phyloP scores from a whole-genome alignment of 2,329 filamentous ascomycete genomes.

The Tolypocladium cylindrosporum region DNA sequence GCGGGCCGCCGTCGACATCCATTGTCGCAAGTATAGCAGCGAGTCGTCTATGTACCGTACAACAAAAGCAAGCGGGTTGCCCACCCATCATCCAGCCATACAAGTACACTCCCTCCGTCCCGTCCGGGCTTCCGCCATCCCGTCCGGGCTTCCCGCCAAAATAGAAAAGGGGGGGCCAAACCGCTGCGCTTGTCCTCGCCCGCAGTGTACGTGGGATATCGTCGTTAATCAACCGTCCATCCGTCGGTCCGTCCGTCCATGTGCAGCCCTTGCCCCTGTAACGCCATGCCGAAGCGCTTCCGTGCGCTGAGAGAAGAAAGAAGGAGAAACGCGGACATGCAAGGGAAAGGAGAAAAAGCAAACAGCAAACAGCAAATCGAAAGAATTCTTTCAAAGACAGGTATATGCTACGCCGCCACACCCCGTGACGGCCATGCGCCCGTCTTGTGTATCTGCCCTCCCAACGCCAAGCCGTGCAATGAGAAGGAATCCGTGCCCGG shows the following conservation, averaged over 20 bases:
- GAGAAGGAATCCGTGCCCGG: constrained; percentile 2
- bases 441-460: not conserved
- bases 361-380: not conserved
- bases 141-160: not conserved
- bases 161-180: not conserved
- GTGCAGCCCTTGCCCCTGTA: not conserved
- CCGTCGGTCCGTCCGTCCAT: not conserved
- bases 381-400: not conserved
- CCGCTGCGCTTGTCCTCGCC: not conserved
- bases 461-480: not conserved
- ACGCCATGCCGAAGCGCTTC: not conserved
- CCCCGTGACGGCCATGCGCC: not conserved
- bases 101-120: not conserved
- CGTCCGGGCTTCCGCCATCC: not conserved
- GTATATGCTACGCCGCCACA: not conserved
- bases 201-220: not conserved
- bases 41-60: not conserved
- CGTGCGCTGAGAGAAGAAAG: not conserved
- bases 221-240: not conserved
- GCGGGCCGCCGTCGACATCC: not conserved
- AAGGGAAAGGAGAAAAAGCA: not conserved
- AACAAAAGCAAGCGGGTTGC: not conserved
- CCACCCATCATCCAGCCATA: not conserved
- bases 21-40: not conserved
- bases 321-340: not conserved